Percentiles rank a stretch among this genome's conserved stretches.
These are phyloP conservation scores for Holtermanniella nyarrowii DNA, from an alignment of 768 basidiomycete genomes.

Conservation along the genomic window DNA sequence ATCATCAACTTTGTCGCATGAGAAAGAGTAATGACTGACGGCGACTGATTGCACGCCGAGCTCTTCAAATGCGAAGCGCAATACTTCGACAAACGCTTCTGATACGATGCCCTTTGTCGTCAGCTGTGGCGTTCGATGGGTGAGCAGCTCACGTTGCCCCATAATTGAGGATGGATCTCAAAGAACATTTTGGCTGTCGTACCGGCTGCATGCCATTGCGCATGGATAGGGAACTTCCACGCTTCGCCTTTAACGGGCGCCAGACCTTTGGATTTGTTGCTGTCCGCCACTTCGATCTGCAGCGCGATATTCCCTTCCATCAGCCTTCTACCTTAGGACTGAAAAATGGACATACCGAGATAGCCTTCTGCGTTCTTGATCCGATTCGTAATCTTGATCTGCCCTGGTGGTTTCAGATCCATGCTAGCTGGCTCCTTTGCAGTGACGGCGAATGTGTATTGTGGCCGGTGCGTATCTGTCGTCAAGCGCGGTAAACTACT, in stretches of 20 bases:
- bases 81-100: slow-evolving; percentile 32
- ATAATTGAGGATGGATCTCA: slow-evolving; percentile 37
- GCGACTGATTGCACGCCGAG: slow-evolving; percentile 19
- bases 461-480: slow-evolving; percentile 6
- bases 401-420: slow-evolving; percentile 6
- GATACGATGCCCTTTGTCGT: slow-evolving; percentile 19
- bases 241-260: slow-evolving; percentile 11
- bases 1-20: background rate
- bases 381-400: slow-evolving; percentile 17
- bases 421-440: slow-evolving; percentile 15
- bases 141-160: slow-evolving; percentile 12
- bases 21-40: slow-evolving; percentile 9
- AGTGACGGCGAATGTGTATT: slow-evolving; percentile 34
- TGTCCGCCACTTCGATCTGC: background rate
- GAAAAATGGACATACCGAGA: slow-evolving; percentile 12
- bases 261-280: background rate
- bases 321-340: background rate
- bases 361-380: slow-evolving; percentile 25
- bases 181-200: slow-evolving; percentile 27
- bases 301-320: slow-evolving; percentile 30
- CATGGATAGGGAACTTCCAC: slow-evolving; percentile 18
- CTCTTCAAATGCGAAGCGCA: slow-evolving; percentile 34
- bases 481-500: slow-evolving; percentile 13
- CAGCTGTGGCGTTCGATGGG: background rate
- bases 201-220: slow-evolving; percentile 6